Percentiles rank a stretch among this genome's conserved stretches.
Conservation (phyloP, 352 stramenopile species). For the Pythium sukuiense region DNA sequence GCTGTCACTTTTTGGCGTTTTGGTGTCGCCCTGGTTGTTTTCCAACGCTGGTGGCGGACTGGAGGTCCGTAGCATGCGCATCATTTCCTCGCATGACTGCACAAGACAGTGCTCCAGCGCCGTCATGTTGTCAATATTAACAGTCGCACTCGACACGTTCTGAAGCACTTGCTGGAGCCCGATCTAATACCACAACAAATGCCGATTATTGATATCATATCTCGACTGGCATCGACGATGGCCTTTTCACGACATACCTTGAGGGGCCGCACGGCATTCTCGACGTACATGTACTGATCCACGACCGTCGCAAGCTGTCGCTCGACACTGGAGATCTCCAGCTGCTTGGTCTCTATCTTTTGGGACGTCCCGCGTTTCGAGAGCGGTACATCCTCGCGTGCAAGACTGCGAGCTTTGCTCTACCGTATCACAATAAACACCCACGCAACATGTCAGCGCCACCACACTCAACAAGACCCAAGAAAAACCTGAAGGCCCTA, state of each 20-base stretch:
- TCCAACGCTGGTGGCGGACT: constrained; percentile 1
- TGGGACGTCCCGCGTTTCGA: constrained; percentile 68
- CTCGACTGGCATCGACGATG: too few relatives aligned
- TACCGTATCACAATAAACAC: constrained; percentile 27
- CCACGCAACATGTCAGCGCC: neutral
- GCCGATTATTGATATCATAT: too few relatives aligned
- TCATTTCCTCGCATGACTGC: constrained; percentile 72
- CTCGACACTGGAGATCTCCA: constrained; percentile 65
- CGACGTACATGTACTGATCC: constrained; percentile 83
- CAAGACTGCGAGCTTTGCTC: constrained; percentile 44
- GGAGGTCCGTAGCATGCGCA: constrained; percentile 55
- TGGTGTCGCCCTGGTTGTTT: constrained; percentile 1
- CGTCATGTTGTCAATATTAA: constrained; percentile 68
- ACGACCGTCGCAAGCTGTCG: constrained; percentile 63
- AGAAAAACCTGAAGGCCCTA: constrained; percentile 24
- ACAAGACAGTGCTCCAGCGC: constrained; percentile 59
- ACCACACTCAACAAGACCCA: neutral
- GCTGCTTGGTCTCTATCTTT: constrained; percentile 64
- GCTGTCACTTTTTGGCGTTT: neutral
- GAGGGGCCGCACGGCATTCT: constrained; percentile 72
- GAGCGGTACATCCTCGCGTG: constrained; percentile 50
- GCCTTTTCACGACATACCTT: constrained; percentile 39
- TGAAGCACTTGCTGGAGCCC: constrained; percentile 80
- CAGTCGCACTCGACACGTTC: constrained; percentile 66
- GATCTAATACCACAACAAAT: constrained; percentile 40